Base-by-base conservation (phyloP, 306 rosid species). In the Gleditsia sinensis region DNA sequence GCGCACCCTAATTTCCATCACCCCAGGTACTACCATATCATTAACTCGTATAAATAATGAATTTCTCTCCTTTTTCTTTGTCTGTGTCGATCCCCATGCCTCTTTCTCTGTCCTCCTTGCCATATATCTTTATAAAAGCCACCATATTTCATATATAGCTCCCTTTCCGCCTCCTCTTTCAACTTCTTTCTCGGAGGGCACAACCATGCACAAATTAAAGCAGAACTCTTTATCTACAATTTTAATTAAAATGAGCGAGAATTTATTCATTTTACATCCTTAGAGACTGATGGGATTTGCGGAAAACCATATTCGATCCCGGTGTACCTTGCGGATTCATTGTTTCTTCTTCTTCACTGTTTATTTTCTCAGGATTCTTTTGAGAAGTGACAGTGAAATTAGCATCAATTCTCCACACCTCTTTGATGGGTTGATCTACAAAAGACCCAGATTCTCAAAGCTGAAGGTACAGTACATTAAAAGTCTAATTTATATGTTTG, bases 1-100 rank as follows among this genome's bases (percentile, higher is more conserved):
- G 98, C 80, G 78, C 74, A 70, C 86, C 83, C 88, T 49, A 88
- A 81, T 87, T 86, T 87, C 88, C 88, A 69, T 87, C 89, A 89
- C 81, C 81, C 80, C 83, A 88, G 91, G 93, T 88, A 89, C 78
- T 75, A 34, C 39, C 30, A 10, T 33, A 67, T 74, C 62, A 57
- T 72, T 58, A 39, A 70, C 74, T 65, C 61, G 40, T 42, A 69
- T 60, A 75, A 56, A 82, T 79, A n/a, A 45, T 81, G 40, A 62
- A 56, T 11, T 67, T 60, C 76, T 81, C 82, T 73, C 64, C 61
- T 76, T 32, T 43, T 45, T 79, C 59, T 56, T 51, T 12, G 5
- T 75, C 83, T 42, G 74, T 17, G 20, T 76, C 82, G 43, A 67
- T 75, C 60, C 34, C 74, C 39, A 37, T 43, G 13, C 64, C 67